Evolutionary conservation across 441 rosid genomes (phyloP), one percentile per base, ranked within the genome.

Genomic region (Erodium texanum): DNA sequence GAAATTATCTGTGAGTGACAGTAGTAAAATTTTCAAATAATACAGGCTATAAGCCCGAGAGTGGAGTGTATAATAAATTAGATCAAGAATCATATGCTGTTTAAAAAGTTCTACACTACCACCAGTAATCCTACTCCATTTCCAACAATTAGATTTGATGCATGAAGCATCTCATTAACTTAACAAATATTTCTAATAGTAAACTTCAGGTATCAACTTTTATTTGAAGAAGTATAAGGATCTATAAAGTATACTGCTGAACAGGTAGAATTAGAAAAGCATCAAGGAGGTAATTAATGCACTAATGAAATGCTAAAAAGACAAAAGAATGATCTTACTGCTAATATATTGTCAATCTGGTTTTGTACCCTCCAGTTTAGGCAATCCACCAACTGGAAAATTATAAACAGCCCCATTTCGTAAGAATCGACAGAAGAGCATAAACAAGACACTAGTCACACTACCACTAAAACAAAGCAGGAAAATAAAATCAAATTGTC

Each of bases 311-410:
- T 27, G 66, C 66, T 36, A 64, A 10, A 10, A 43, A 43, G 20
- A 15, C 20, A 8, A 68, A 48, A 68, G 65, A 65, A 38, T 19
- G 54, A 69, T 83, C 92, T 83, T 76, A 91, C 99, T 14, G 83
- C 70, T 73, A 93, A 66, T 65, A 93, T 87, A 52, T 70, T 74
- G 75, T 93, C 96, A n/a, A 93, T 93, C 72, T 85, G 89, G 76
- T 86, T 93, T 76, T 91, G 86, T 38, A 82, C 75, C 78, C 97
- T 88, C 99, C 99, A 93, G 62, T 79, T 82, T 81, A 93, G 79
- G 81, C 87, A 83, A 56, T 93, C 96, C 75, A 91, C 64, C 72
- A 93, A 82, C 99, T 93, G 86, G 77, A 82, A 77, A 62, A 27
- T 48, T 61, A 74, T 5, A 66, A 11, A 68, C 24, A 12, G 59